A percentile compares a stretch with the other conserved stretches of the same genome.
These are phyloP conservation scores for Cornus florida DNA, from an alignment of 148 eudicot genomes.

Conservation along the genomic window DNA sequence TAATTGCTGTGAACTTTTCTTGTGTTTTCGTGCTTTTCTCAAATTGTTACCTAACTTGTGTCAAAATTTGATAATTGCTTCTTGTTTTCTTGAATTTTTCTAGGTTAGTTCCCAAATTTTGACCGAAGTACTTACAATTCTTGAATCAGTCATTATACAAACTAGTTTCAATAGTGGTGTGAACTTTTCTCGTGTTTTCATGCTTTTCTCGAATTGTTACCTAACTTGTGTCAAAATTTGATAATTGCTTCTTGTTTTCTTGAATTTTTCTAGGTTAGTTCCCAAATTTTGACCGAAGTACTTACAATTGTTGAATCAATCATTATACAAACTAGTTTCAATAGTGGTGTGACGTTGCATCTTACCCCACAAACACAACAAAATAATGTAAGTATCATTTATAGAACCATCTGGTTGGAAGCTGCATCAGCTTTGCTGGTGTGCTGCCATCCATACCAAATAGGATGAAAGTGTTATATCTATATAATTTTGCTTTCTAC, in stretches of 20 bases:
- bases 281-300: neutral
- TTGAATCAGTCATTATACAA: neutral
- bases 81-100: neutral
- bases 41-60: neutral
- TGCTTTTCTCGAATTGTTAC: neutral
- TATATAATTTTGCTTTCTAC: too few species aligned
- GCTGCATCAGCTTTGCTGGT: neutral
- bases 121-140: neutral
- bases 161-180: neutral
- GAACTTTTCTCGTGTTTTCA: neutral
- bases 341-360: neutral
- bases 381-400: neutral
- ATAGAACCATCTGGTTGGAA: too few species aligned
- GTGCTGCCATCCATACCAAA: neutral
- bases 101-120: neutral
- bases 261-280: neutral
- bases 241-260: neutral
- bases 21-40: neutral
- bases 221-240: neutral
- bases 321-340: neutral
- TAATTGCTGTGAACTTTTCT: neutral
- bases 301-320: neutral
- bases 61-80: neutral
- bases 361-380: neutral
- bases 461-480: neutral